Evolutionary conservation across 805 yeast genomes (phyloP), one percentile per base, ranked within the genome.

Genomic region (Starmerella lactis-condensi): DNA sequence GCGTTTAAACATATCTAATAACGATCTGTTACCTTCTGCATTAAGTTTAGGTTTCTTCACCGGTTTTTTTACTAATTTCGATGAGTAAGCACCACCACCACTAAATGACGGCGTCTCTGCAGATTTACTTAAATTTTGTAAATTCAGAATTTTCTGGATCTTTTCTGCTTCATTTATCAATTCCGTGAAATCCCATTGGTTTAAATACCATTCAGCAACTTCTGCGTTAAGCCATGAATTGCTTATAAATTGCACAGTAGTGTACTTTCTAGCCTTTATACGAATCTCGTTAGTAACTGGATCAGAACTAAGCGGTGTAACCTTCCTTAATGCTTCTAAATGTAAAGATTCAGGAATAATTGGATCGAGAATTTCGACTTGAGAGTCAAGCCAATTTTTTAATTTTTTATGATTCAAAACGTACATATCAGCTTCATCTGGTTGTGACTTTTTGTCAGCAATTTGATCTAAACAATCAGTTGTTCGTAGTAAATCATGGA

Each of bases 201-300:
- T 26, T 3, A 31, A 16, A 9, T 45, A 43, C 34, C 45, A 40
- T 18, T 30, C 30, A 4, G 30, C 32, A 14, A 43, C 22, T 2
- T 30, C 30, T 13, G 41, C 28, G 17, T 40, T 34, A 15, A 52
- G 37, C 42, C 47, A 46, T 7, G 43, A 38, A 8, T 29, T 24
- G 19, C 40, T 23, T 8, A 52, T 22, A 22, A 52, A 33, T 20
- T 34, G 28, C 9, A 38, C 32, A 3, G 52, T 52, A 1, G 40
- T 43, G 24, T 37, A 36, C 8, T 24, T 24, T n/a, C 33, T 34
- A 3, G 37, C 44, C 6, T 15, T 24, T 5, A 22, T 17, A 7
- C 14, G 28, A 9, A 39, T 26, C 7, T 39, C 43, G n/a, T n/a
- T 4, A 43, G 44, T 8, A 35, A 32, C 17, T 45, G 32, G 11